Evolutionary conservation across 2,329 filamentous ascomycete genomes (phyloP).

Genomic region (Pyricularia sp.): DNA sequence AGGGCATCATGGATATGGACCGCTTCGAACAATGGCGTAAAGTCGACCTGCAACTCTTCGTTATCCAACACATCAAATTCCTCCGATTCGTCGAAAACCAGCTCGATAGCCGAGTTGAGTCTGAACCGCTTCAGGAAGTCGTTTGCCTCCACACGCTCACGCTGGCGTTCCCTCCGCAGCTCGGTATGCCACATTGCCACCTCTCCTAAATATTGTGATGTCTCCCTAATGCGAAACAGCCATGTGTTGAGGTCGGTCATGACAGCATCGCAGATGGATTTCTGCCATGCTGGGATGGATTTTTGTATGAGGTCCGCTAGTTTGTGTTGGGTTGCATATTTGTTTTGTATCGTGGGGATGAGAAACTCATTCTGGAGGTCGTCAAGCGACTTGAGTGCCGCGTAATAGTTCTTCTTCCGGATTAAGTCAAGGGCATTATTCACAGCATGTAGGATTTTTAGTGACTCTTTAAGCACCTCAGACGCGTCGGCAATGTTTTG

Average conservation of each 20-base stretch:
- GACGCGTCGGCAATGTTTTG: constrained; percentile 94
- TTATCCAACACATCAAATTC: constrained; percentile 95
- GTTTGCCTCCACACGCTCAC: constrained; percentile 66
- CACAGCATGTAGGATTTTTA: constrained; percentile 82
- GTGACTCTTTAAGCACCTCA: constrained; percentile 74
- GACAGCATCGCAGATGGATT: constrained; percentile 86
- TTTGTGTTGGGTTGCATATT: constrained; percentile 87
- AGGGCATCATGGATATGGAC: constrained; percentile 93
- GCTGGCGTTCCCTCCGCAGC: constrained; percentile 67
- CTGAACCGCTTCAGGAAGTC: constrained; percentile 71
- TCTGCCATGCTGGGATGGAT: constrained; percentile 85
- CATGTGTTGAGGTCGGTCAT: constrained; percentile 96
- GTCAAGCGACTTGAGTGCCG: constrained; percentile 81
- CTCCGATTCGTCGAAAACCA: constrained; percentile 88
- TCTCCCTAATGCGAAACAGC: constrained; percentile 89
- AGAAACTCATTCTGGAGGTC: constrained; percentile 94
- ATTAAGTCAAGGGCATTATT: constrained; percentile 91
- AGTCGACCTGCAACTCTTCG: constrained; percentile 88
- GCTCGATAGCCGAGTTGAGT: constrained; percentile 87
- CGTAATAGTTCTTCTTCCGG: constrained; percentile 88
- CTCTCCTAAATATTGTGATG: constrained; percentile 89
- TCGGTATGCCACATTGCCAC: constrained; percentile 96
- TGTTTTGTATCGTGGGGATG: constrained; percentile 55
- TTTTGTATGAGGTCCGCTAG: constrained; percentile 92
- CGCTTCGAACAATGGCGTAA: constrained; percentile 86